Evolutionary conservation across 768 basidiomycete species (phyloP), one percentile per base, ranked within the genome.

Genomic region (Macrolepiota fuliginosa): DNA sequence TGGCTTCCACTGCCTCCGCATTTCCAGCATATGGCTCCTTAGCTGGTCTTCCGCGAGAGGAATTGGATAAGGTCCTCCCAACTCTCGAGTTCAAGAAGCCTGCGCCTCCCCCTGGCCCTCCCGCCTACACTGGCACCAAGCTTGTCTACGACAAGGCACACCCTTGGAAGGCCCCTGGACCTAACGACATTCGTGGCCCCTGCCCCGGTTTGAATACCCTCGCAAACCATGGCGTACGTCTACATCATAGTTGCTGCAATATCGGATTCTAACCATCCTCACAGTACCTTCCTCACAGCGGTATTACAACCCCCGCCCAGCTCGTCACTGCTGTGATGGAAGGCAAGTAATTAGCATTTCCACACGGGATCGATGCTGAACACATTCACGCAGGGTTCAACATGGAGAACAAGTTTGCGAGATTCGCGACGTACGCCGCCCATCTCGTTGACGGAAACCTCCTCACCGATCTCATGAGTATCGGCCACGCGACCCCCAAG

Each of bases 381-480:
- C 7, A 32, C 7, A 32, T 32, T 32, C 29, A 32, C 7, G 7
- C 9, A 65, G 67, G 64, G 9, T 68, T 65, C 55, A 65, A 67
- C 49, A 65, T 68, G 64, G 63, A 57, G 15, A 58, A 62, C 51
- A 36, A 52, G 13, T n/a, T 60, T 13, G 67, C 65, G n/a, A 42
- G 51, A 36, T 62, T 65, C 49, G 60, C 60, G n/a, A 64, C 62
- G 15, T 66, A 68, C 50, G 52, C 53, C 10, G 66, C 59, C 10
- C 52, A 55, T 22, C 53, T 32, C 7, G 29, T 32, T 32, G 29
- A 32, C 29, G 29, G 29, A 3, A 32, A 32, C 29, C 29, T 32
- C 7, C 29, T 32, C 29, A 32, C 29, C 29, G 29, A 32, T 32
- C 29, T 32, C 29, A 32, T 32, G 29, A 32, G 29, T 32, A 32